Conservation (phyloP, 305 asterid species). For the Plantago coronopus region DNA sequence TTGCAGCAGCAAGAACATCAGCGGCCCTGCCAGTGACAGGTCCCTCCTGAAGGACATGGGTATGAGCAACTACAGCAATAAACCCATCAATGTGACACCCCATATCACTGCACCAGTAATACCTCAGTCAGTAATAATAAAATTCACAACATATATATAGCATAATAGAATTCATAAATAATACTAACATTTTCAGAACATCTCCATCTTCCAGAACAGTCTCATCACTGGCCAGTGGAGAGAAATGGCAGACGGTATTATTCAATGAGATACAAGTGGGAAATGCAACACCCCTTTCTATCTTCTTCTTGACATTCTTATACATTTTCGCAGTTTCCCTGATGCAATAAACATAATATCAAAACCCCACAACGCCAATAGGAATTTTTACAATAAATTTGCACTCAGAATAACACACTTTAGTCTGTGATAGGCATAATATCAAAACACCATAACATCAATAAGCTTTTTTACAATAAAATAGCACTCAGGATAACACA, state of each 20-base stretch:
- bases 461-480: not conserved
- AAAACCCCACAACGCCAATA: not conserved
- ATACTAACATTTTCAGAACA: slow-evolving; percentile 53
- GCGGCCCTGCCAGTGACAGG: slow-evolving; percentile 72
- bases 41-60: slow-evolving; percentile 69
- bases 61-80: slow-evolving; percentile 72
- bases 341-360: not conserved
- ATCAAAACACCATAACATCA: slow-evolving; percentile 4
- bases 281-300: slow-evolving; percentile 70
- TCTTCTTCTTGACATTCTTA: slow-evolving; percentile 74
- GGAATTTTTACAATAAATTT: not conserved
- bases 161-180: not conserved
- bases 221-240: slow-evolving; percentile 63
- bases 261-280: slow-evolving; percentile 77
- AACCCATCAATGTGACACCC: slow-evolving; percentile 86
- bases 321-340: slow-evolving; percentile 76
- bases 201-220: slow-evolving; percentile 56
- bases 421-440: not conserved
- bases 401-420: not conserved
- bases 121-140: not conserved
- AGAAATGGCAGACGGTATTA: slow-evolving; percentile 67
- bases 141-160: not conserved
- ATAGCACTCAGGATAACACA: not conserved
- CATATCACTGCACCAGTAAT: slow-evolving; percentile 49
- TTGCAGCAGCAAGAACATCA: slow-evolving; percentile 77